Base-by-base conservation (phyloP, 345 rosid genomes). In the Populus tremula region DNA sequence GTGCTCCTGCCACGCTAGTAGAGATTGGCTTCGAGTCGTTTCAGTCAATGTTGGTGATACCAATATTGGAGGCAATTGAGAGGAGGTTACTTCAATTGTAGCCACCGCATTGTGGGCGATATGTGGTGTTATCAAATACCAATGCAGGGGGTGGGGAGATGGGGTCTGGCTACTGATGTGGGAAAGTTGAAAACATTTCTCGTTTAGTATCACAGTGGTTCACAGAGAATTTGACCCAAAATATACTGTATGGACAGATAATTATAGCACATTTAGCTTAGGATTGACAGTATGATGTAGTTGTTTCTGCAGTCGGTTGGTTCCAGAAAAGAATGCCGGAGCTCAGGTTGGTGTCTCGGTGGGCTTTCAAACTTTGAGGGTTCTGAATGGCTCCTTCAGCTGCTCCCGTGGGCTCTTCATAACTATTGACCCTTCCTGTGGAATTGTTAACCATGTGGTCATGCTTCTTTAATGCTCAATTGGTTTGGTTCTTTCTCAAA, bases 1-100 rank as follows among this genome's bases (percentile, higher is more conserved):
- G 97, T 85, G 90, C 94, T 47, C 87, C 88, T 29, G 79, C 86
- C 59, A 79, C 80, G 45, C 85, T 82, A n/a, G 83, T 91, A 70
- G 88, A 85, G 45, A 61, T 84, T 61, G 93, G 91, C 76, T 80
- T 86, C 67, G 49, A 83, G 71, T 17, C 89, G 81, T 89, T 88
- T 69, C 64, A 72, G 72, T 87, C 86, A 2, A 81, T 87, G 83
- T 61, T 70, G 67, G 81, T 92, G 62, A 62, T 67, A 50, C 92
- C 93, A 56, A 72, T 71, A 71, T 85, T 89, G 86, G 93, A 92
- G 75, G 56, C 94, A 90, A 31, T 31, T 31, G 96, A 90, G 14
- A 75, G 77, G 67, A 79, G 50, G 82, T 77, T 93, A 64, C 85
- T 88, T 50, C 81, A 68, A 73, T 69, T 89, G 83, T 92, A 85